A percentile compares a stretch with the other conserved stretches of the same genome.
Conservation (phyloP, 2,329 filamentous ascomycete species). For the Epichloe amarillans region DNA sequence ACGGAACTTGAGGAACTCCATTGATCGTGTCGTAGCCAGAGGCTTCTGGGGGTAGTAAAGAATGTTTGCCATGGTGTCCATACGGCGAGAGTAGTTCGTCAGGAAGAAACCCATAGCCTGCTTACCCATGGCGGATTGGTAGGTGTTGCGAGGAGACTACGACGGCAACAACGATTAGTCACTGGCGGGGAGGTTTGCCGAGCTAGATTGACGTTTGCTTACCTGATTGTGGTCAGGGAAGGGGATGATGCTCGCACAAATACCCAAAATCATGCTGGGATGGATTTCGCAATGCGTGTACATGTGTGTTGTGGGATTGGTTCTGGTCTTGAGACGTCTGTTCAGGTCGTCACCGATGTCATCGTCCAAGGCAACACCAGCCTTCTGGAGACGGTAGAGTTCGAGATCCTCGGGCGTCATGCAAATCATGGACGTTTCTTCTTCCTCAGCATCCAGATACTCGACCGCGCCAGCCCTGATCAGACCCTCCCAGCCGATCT, state of each 20-base stretch:
- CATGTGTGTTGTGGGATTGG: slow-evolving; percentile 76
- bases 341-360: slow-evolving; percentile 57
- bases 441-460: slow-evolving; percentile 94
- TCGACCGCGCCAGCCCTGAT: slow-evolving; percentile 79
- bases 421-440: slow-evolving; percentile 97
- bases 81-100: slow-evolving; percentile 90
- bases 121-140: slow-evolving; percentile 99
- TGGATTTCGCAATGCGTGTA: slow-evolving; percentile 99
- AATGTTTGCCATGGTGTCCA: slow-evolving; percentile 99
- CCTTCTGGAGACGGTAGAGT: slow-evolving; percentile 55
- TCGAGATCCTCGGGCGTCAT: slow-evolving; percentile 97
- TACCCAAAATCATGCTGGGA: slow-evolving; percentile 95
- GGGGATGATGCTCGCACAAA: slow-evolving; percentile 97
- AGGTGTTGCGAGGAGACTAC: slow-evolving; percentile 93
- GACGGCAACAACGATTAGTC: slow-evolving; percentile 18
- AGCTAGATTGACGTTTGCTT: slow-evolving; percentile 15
- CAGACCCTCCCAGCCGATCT: slow-evolving; percentile 80
- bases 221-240: slow-evolving; percentile 97
- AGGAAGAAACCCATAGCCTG: slow-evolving; percentile 99
- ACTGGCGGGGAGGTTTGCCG: neutral
- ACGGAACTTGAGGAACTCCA: slow-evolving; percentile 98
- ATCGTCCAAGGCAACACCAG: slow-evolving; percentile 49
- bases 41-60: slow-evolving; percentile 98
- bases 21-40: slow-evolving; percentile 85
- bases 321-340: slow-evolving; percentile 73